Evolutionary conservation across 1,284 basidiomycete genomes (phyloP), one percentile per base, ranked within the genome.

Genomic region (Ceratobasidium theobromae): DNA sequence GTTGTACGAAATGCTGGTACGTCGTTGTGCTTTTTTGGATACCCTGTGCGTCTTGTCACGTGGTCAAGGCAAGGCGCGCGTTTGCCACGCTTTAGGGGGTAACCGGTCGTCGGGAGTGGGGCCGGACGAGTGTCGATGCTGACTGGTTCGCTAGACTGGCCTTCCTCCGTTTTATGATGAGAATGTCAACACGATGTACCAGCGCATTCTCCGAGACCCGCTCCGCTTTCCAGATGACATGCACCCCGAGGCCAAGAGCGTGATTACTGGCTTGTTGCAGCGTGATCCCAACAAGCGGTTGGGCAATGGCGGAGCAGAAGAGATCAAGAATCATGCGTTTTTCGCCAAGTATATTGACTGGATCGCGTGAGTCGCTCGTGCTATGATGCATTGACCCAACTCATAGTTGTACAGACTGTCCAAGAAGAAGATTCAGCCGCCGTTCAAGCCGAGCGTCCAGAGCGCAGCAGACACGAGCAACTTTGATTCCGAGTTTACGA

Each of bases 101-200:
- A 38, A 38, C 16, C 28, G 25, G 6, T 9, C 11, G 49, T 18
- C 18, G 4, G 49, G 28, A 32, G 28, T 52, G 25, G 49, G 18
- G 2, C 4, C 6, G 35, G 49, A 18, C 8, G 33, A 12, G 49
- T 32, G 49, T 6, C 35, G 35, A 38, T 35, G 23, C 43, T 33
- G 16, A 52, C 25, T 14, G 27, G 69, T 53, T 69, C 49, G 28
- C 23, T 32, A 94, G 86, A 95, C 95, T 6, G 96, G 96, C 25
- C 84, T 99, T 16, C 96, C 96, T 25, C 96, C 96, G 0, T 99
- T 98, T 82, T 99, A 98, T 77, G 95, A 98, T 76, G 95, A 98
- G 76, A 96, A 98, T 74, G 95, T 96, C 53, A 96, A 97, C 79
- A 89, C 91, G 60, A 96, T 95, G 93, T 99, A 99, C 78, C 93